Evolutionary conservation across 352 stramenopile genomes (phyloP), one percentile per base, ranked within the genome.

Genomic region (Pythium plurisporium): DNA sequence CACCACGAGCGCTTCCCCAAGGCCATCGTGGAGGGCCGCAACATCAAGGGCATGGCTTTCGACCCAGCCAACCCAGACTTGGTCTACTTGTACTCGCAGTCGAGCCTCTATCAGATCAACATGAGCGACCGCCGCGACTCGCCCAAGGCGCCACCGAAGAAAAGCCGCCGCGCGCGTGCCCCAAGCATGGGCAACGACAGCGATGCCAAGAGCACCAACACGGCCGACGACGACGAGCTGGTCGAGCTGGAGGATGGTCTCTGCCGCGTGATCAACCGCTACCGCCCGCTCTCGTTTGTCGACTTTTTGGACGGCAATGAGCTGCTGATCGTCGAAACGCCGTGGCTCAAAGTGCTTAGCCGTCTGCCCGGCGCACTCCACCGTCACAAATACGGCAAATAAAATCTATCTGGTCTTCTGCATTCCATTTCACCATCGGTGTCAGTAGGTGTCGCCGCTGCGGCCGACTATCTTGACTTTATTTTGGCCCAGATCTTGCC

Each of bases 301-400:
- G 81, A 91, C 55, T 94, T 92, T 65, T 47, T 94, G 27, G 75
- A 69, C 43, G 74, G 74, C 40, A 82, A 79, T 52, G 84, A 94
- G 67, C 67, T 94, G 55, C 59, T 91, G 31, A 73, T 94, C 43
- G 82, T 94, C 26, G 84, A 94, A 69, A 92, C 80, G 22, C 84
- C 82, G 44, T 94, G 83, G 77, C 76, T 94, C 51, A 92, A 94
- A 74, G 83, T 94, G 66, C 68, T 94, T 30, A 87, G 82, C 47
- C 76, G 82, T 54, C 67, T 94, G 62, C 84, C 84, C 17, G 82
- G 81, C 46, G 79, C 84, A 27, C 75, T 94, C 43, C 75, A 91
- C 37, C 84, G 84, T 72, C 84, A 87, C 74, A 94, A 94, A 62
- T 94, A 94, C 75, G 82, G 82, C 60, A 89, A 90, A 64, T 90